A percentile compares a stretch with the other conserved stretches of the same genome.
These are phyloP conservation scores for Colletotrichum melonis DNA, from an alignment of 2,329 filamentous ascomycete genomes.

Conservation along the genomic window DNA sequence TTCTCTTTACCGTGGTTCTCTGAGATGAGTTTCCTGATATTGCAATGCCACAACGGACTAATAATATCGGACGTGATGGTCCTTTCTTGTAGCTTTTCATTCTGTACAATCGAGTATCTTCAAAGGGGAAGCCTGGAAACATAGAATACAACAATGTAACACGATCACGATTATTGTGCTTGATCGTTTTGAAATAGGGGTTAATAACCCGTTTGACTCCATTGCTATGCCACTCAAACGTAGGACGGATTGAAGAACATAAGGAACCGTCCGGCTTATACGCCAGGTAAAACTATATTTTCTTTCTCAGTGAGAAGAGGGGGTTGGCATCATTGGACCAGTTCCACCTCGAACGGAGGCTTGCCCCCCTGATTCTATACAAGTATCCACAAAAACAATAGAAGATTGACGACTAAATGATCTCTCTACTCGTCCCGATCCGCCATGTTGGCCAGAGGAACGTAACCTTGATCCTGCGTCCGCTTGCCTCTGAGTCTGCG, in stretches of 20 bases:
- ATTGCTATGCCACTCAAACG: slow-evolving; percentile 17
- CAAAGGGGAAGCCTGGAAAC: not conserved
- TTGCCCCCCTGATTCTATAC: not conserved
- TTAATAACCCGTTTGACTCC: not conserved
- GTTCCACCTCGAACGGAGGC: not conserved
- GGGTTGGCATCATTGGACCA: not conserved
- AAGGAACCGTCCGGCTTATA: not conserved
- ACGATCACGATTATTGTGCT: not conserved
- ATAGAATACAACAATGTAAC: not conserved
- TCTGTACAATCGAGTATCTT: not conserved
- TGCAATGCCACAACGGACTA: not conserved
- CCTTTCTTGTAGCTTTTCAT: not conserved
- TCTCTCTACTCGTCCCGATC: slow-evolving; percentile 46
- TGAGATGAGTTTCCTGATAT: not conserved
- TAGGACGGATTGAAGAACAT: not conserved
- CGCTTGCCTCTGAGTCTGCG: slow-evolving; percentile 48
- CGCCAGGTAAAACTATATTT: not conserved
- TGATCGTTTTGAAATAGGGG: not conserved
- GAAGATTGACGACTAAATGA: not conserved
- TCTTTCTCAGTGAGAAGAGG: not conserved
- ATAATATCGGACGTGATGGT: not conserved
- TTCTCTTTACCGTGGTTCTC: not conserved
- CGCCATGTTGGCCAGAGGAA: slow-evolving; percentile 64
- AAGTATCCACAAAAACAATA: slow-evolving; percentile 15
- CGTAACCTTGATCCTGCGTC: slow-evolving; percentile 66